These are phyloP conservation scores for Tolypocladium paradoxum DNA, from an alignment of 2,329 filamentous ascomycete species.

Conservation along the genomic window DNA sequence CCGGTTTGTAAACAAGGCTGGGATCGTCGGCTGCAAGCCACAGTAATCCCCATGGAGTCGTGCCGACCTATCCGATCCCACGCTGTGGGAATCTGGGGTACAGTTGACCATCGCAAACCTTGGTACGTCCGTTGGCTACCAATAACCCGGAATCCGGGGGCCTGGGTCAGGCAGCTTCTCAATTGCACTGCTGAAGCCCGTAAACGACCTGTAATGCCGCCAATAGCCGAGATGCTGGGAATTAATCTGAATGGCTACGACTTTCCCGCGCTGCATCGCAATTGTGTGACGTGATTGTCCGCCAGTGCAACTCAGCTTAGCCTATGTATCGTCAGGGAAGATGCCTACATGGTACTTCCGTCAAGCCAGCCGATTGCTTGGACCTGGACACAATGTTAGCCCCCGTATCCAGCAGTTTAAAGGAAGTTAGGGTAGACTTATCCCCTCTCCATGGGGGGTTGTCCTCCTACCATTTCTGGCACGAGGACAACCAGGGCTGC, in stretches of 20 bases:
- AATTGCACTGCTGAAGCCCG: not conserved
- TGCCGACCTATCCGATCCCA: not conserved
- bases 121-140: not conserved
- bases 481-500: conserved; percentile 38
- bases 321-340: too few species aligned
- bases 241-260: not conserved
- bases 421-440: conserved; percentile 29
- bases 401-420: conserved; percentile 3
- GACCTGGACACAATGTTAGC: conserved; percentile 17
- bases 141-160: not conserved
- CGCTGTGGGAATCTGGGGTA: not conserved
- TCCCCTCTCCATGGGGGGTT: conserved; percentile 36
- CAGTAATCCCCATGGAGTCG: not conserved
- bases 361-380: not conserved
- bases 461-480: conserved; percentile 40
- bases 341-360: too few species aligned
- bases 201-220: not conserved
- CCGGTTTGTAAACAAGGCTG: not conserved
- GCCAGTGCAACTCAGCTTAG: not conserved
- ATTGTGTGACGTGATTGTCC: not conserved
- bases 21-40: not conserved
- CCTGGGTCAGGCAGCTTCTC: not conserved
- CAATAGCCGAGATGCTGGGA: too few species aligned
- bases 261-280: not conserved
- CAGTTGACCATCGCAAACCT: not conserved